Evolutionary conservation across 768 basidiomycete genomes (phyloP).

Genomic region (Trametes meyenii): DNA sequence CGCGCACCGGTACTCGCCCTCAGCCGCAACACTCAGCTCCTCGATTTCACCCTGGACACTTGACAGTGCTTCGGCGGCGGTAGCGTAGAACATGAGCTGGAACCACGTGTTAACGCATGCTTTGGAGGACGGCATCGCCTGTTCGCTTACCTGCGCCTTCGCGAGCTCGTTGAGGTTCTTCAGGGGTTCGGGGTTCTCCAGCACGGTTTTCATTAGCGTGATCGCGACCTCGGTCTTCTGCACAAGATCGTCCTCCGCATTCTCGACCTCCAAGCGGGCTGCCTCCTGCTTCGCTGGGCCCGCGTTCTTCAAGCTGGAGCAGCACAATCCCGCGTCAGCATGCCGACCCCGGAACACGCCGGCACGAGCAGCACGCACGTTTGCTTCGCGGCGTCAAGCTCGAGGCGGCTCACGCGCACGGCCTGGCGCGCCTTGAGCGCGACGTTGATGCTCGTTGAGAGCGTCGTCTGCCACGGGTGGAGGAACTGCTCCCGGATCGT

Average conservation of each 20-base stretch:
- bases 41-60: constrained; percentile 90
- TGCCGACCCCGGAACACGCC: background rate
- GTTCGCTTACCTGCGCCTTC: constrained; percentile 72
- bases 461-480: constrained; percentile 85
- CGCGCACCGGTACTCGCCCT: constrained; percentile 87
- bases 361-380: constrained; percentile 50
- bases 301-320: constrained; percentile 74
- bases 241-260: constrained; percentile 93
- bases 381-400: constrained; percentile 91
- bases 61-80: constrained; percentile 81
- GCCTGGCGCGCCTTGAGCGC: constrained; percentile 93
- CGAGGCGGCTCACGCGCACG: constrained; percentile 76
- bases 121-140: background rate
- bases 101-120: background rate
- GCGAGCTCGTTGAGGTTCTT: constrained; percentile 91
- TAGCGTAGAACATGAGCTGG: constrained; percentile 71
- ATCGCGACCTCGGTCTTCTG: constrained; percentile 98
- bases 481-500: constrained; percentile 69
- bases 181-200: constrained; percentile 97
- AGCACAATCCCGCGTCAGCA: background rate
- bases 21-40: constrained; percentile 89
- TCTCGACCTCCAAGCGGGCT: constrained; percentile 88
- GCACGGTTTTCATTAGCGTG: constrained; percentile 95
- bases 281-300: constrained; percentile 83
- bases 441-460: constrained; percentile 80